Evolutionary conservation across 2,329 filamentous ascomycete genomes (phyloP).

Genomic region (Fusarium zealandicum): DNA sequence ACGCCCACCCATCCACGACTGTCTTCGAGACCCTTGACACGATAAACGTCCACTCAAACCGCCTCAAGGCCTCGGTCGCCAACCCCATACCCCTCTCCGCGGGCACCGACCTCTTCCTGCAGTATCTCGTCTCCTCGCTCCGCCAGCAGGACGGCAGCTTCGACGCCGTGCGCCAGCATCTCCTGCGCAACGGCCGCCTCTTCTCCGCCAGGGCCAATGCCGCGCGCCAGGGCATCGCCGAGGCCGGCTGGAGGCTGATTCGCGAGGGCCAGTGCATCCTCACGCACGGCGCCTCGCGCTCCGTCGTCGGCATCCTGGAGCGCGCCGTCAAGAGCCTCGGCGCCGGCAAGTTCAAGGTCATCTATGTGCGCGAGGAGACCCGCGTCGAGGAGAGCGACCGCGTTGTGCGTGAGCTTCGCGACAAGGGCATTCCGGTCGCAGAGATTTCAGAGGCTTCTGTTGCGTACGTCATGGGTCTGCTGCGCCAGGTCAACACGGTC

Average conservation of each 20-base stretch:
- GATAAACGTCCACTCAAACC: constrained; percentile 76
- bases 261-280: constrained; percentile 81
- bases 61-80: constrained; percentile 78
- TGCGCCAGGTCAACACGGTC: constrained; percentile 68
- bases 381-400: constrained; percentile 68
- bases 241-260: constrained; percentile 79
- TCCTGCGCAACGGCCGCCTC: constrained; percentile 83
- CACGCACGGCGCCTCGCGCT: constrained; percentile 86
- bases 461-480: constrained; percentile 73
- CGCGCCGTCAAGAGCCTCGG: constrained; percentile 67
- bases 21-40: constrained; percentile 93
- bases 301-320: constrained; percentile 79
- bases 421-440: constrained; percentile 80
- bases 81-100: constrained; percentile 94
- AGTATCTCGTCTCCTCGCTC: constrained; percentile 83
- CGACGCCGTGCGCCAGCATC: constrained; percentile 80
- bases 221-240: constrained; percentile 82
- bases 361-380: constrained; percentile 73
- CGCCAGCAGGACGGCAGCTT: constrained; percentile 68
- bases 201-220: constrained; percentile 90
- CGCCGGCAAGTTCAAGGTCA: constrained; percentile 77
- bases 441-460: constrained; percentile 66
- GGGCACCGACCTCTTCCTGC: constrained; percentile 93
- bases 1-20: constrained; percentile 79
- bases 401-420: constrained; percentile 75